phyloP scores from a whole-genome alignment of 2,329 filamentous ascomycete genomes.

The Neonectria sp. region DNA sequence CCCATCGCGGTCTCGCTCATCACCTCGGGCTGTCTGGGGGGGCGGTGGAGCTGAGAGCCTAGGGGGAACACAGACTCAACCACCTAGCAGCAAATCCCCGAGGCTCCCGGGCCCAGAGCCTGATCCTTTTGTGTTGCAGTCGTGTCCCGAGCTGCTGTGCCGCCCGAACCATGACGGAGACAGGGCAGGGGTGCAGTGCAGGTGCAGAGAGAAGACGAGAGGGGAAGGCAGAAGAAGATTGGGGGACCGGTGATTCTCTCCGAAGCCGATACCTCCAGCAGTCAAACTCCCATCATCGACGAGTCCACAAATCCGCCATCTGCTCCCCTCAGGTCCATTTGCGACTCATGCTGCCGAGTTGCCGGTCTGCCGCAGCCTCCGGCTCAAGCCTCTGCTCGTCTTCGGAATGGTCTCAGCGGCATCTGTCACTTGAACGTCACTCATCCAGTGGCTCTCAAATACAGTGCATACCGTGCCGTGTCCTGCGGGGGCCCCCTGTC shows the following conservation, averaged over 20 bases:
- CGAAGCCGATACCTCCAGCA: not conserved
- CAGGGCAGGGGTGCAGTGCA: not conserved
- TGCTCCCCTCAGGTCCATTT: not conserved
- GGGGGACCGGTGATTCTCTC: conserved; percentile 9
- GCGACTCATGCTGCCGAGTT: conserved; percentile 16
- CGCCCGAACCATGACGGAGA: not conserved
- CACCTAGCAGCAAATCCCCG: not conserved
- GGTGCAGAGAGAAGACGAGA: not conserved
- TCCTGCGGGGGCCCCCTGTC: not conserved
- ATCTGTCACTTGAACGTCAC: conserved; percentile 2
- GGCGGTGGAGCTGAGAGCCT: not conserved
- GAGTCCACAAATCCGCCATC: not conserved
- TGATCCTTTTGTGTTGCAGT: not conserved
- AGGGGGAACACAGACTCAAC: conserved; percentile 7
- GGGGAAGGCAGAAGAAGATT: not conserved
- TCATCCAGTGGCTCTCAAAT: not conserved
- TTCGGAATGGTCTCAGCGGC: not conserved
- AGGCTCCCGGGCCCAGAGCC: conserved; percentile 2
- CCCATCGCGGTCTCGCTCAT: not conserved
- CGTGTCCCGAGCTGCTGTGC: not conserved
- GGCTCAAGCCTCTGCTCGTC: conserved; percentile 7
- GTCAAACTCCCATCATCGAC: not conserved
- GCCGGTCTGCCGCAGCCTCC: conserved; percentile 6
- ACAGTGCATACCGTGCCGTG: conserved; percentile 1
- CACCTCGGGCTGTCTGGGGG: not conserved